Base-by-base conservation (phyloP, 768 basidiomycete genomes). In the Tylopilus felleus region DNA sequence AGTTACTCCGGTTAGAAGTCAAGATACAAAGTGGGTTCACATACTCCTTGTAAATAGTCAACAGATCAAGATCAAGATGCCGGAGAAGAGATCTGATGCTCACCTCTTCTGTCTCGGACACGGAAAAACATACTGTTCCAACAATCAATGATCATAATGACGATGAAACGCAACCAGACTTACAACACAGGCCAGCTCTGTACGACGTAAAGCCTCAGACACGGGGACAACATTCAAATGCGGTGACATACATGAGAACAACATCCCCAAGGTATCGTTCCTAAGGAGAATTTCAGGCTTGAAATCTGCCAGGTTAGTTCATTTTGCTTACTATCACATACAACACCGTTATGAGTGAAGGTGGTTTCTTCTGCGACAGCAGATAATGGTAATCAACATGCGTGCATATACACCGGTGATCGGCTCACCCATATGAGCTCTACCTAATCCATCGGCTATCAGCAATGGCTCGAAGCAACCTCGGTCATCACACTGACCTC, bases 241-340 rank as follows among this genome's bases (percentile, higher is more conserved):
- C 8, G 25, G 8, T 14, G 19, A 58, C 66, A 29, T 58, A 70
- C 68, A 70, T 35, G 4, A 70, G 60, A 39, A 71, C 62, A 25
- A 59, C 33, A 55, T 71, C 68, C 23, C 68, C 68, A 17, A 70
- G 38, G 28, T 70, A 70, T 47, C 68, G 70, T 28, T 65, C 68
- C 68, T 70, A 49, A 39, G 35, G 23, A 47, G 25, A 41, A 35
- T 13, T 49, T 55, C n/a, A 62, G 45, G 44, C 29, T 17, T 14
- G 33, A 25, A 29, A n/a, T 8, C 27, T 33, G 40, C 28, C 17
- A 8, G 17, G 3, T 1, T 17, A 17, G 12, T 5, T 42, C 27
- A 3, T 40, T 35, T 31, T 14, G 40, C 70, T 59, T 46, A 70
- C 70, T 33, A 62, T 56, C 25, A 57, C 31, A 23, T 70, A 71